Percentiles rank a stretch among this genome's conserved stretches.
These are phyloP conservation scores for Orobanche coerulescens DNA, from an alignment of 257 asterid genomes.

Conservation along the genomic window DNA sequence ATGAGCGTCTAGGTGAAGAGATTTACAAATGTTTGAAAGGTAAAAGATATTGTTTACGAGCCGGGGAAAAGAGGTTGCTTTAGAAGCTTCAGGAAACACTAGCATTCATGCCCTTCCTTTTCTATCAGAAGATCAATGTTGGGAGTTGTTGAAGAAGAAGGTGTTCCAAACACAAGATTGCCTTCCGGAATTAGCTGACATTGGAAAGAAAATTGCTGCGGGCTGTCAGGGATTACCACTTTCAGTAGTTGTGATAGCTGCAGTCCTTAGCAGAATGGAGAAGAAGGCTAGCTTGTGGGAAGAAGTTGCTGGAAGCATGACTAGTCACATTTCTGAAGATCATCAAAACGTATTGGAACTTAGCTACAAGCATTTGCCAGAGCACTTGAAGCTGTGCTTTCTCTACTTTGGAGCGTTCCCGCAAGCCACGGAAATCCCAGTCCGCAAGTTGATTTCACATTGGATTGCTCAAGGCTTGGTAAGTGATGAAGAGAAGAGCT, in stretches of 20 bases:
- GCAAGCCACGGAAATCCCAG: conserved; percentile 13
- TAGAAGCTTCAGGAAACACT: neutral
- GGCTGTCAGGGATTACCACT: conserved; percentile 26
- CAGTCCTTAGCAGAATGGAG: neutral
- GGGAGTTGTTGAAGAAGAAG: conserved; percentile 19
- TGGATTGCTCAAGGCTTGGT: conserved; percentile 32
- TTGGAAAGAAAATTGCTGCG: conserved; percentile 17
- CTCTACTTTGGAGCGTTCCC: conserved; percentile 25
- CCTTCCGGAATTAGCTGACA: conserved; percentile 8
- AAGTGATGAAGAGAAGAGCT: neutral
- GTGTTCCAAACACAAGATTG: conserved; percentile 17
- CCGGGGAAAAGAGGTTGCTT: neutral
- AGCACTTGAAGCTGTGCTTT: conserved; percentile 24
- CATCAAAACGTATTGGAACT: conserved; percentile 11
- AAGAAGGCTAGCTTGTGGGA: neutral
- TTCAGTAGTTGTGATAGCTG: neutral
- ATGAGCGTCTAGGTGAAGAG: neutral
- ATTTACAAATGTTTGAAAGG: conserved; percentile 19
- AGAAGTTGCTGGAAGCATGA: neutral
- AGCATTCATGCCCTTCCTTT: neutral
- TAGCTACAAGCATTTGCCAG: conserved; percentile 24
- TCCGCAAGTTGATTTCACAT: conserved; percentile 1
- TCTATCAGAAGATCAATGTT: conserved; percentile 3
- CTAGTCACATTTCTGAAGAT: neutral
- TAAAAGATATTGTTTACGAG: conserved; percentile 24